Base-by-base conservation (phyloP, 2,329 filamentous ascomycete species). In the Chaetoscypha palmicola region DNA sequence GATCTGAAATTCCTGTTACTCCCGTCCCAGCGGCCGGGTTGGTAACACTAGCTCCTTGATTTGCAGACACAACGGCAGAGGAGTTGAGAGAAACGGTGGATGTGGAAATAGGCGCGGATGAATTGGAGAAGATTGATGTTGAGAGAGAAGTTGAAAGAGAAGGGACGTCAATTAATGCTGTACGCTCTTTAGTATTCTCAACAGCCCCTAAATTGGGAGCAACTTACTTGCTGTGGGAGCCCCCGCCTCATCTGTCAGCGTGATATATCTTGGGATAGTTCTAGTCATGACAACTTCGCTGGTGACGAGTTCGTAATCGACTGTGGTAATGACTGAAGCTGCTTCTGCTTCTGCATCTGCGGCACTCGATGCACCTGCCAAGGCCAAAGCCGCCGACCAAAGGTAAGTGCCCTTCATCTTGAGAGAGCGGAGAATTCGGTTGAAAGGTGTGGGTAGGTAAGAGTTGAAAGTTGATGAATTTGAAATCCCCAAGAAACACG, bases 381-480 rank as follows among this genome's bases (percentile, higher is more conserved):
- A 28, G 19, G 34, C 34, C 9, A 37, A 16, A 43, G 40, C 40
- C 12, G 22, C 7, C 20, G 40, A 43, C 22, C 32, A 35, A 21
- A 43, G 16, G n/a, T 43, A 36, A 9, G 23, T 22, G 20, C 21
- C 40, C 40, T 43, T 43, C 40, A 43, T 43, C 20, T 36, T 36
- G 22, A 43, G 22, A n/a, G n/a, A n/a, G n/a, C n/a, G n/a, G n/a
- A n/a, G n/a, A n/a, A n/a, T n/a, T n/a, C n/a, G n/a, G n/a, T n/a
- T n/a, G n/a, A n/a, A n/a, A n/a, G n/a, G n/a, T n/a, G n/a, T n/a
- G n/a, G n/a, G n/a, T n/a, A n/a, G n/a, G n/a, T n/a, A n/a, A n/a
- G n/a, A n/a, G n/a, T n/a, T n/a, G n/a, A n/a, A n/a, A n/a, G n/a
- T n/a, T n/a, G n/a, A n/a, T n/a, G n/a, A n/a, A n/a, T n/a, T n/a